phyloP scores from a whole-genome alignment of 495 filamentous ascomycete genomes.

The Amniculicola lignicola region DNA sequence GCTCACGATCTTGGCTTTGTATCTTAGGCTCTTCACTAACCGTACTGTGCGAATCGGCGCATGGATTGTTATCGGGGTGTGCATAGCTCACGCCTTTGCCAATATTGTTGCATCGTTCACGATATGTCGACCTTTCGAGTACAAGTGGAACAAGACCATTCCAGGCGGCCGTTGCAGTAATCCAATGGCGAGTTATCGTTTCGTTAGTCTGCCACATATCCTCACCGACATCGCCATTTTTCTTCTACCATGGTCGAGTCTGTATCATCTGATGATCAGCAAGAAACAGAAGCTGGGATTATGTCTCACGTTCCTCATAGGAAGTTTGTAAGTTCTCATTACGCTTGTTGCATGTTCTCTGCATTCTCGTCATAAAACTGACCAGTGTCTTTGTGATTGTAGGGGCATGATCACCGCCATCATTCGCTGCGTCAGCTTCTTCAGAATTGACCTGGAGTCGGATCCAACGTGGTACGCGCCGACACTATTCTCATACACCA shows the following conservation, averaged over 20 bases:
- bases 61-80: background rate
- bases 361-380: background rate
- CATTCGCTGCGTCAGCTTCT: background rate
- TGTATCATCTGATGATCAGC: background rate
- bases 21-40: background rate
- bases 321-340: background rate
- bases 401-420: background rate
- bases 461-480: conserved; percentile 5
- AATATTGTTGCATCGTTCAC: background rate
- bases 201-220: background rate
- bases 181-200: background rate
- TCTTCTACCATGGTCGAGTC: background rate
- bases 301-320: background rate
- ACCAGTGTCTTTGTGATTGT: background rate
- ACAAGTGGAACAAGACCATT: background rate
- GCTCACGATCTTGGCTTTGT: background rate
- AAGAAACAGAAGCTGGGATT: background rate
- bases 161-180: background rate
- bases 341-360: background rate
- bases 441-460: background rate
- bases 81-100: background rate
- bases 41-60: background rate
- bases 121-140: background rate
- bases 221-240: background rate
- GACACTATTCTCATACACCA: conserved; percentile 6